Evolutionary conservation across 2,329 filamentous ascomycete genomes (phyloP).

Genomic region (Zymoseptoria ardabiliae): DNA sequence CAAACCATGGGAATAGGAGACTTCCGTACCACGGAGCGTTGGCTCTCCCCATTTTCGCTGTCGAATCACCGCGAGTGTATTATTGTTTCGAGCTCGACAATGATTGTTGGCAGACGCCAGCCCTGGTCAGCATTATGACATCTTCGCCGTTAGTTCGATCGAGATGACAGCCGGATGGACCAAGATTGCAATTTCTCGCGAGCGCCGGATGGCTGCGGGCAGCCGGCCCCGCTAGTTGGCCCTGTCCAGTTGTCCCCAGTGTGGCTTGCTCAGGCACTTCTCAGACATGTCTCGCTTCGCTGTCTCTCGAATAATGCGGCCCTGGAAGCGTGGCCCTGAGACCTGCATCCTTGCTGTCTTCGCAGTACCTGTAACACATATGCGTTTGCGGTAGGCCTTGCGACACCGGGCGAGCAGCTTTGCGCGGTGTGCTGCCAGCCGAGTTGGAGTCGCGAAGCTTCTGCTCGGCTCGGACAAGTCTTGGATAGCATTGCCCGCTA

Average conservation of each 20-base stretch:
- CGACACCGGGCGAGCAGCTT: not conserved
- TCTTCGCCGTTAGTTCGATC: not conserved
- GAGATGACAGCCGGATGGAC: not conserved
- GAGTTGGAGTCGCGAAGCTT: not conserved
- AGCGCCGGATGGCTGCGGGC: not conserved
- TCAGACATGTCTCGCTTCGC: not conserved
- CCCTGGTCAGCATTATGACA: not conserved
- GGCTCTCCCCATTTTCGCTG: not conserved
- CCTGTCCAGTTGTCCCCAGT: not conserved
- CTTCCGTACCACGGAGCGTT: not conserved
- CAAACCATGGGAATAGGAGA: not conserved
- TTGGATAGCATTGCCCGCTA: not conserved
- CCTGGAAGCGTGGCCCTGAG: not conserved
- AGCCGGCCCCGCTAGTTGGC: not conserved
- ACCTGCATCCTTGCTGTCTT: not conserved
- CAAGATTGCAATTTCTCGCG: not conserved
- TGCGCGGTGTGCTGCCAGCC: too few species aligned
- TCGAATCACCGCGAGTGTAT: not conserved
- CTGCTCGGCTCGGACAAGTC: not conserved
- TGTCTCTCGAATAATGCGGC: not conserved
- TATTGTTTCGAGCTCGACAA: not conserved
- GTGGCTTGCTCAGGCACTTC: not conserved
- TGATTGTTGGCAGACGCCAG: not conserved
- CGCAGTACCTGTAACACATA: not conserved
- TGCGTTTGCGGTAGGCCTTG: too few species aligned